Evolutionary conservation across 1,284 basidiomycete genomes (phyloP), one percentile per base, ranked within the genome.

Genomic region (Ganoderma multipileum): DNA sequence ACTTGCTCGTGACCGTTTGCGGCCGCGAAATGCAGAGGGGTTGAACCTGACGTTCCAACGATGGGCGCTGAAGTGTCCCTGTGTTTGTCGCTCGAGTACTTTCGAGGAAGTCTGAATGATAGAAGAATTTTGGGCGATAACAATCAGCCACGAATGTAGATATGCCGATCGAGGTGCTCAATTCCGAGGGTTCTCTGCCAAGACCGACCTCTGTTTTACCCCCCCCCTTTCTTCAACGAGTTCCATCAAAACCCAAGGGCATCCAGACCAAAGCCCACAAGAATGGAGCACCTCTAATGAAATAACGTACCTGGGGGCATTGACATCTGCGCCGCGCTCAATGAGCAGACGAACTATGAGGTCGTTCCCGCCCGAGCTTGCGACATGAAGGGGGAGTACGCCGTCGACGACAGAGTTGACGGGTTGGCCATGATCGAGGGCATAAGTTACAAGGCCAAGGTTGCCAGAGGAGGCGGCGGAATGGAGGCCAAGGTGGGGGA

Each of bases 11-110:
- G 94, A 4, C 95, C 95, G 73, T 97, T 96, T 28, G 96, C 95
- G 36, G 95, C 92, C 7, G 96, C 96, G 78, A 97, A 98, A 77
- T 98, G 96, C n/a, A 98, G 87, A 0, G 96, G 94, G 0, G 95
- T 97, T 1, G 95, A 95, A 23, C 95, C 95, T 18, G 89, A 87
- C 3, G 91, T 90, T 55, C 94, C 95, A 41, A 95, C 89, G 73
- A 92, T 91, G 67, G 89, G 89, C 1, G 84, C 84, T 36, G 91
- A 84, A 18, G 86, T 74, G 78, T 91, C 83, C 75, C 91, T 82
- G 77, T 85, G 84, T 78, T 87, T 91, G 77, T 94, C 92, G 77
- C 81, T 85, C 39, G 89, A 90, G 80, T 95, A 96, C 66, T 93
- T 89, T 68, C 92, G 86, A 26, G 95, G 93, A 36, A 94, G 83